These are phyloP conservation scores for Pyrus hybrid DNA, from an alignment of 331 rosid species.

Conservation along the genomic window DNA sequence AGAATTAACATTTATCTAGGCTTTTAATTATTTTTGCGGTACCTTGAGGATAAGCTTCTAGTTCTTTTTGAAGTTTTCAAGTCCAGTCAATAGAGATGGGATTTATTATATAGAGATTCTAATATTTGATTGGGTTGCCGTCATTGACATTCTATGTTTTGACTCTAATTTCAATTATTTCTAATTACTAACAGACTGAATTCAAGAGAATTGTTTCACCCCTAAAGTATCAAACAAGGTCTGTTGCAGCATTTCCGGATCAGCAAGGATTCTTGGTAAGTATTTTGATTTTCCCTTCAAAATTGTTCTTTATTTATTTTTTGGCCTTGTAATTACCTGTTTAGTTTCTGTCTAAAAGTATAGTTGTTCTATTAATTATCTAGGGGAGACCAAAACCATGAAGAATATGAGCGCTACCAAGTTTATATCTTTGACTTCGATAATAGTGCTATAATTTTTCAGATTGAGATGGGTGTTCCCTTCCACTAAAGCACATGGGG, in stretches of 20 bases:
- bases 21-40: not conserved
- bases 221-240: slow-evolving; percentile 89
- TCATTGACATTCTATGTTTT: not conserved
- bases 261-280: slow-evolving; percentile 94
- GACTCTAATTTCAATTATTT: not conserved
- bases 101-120: not conserved
- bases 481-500: not conserved
- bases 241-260: slow-evolving; percentile 94
- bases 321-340: not conserved
- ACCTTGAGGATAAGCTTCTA: not conserved
- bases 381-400: not conserved
- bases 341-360: not conserved
- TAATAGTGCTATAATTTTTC: not conserved
- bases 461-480: not conserved
- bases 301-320: not conserved
- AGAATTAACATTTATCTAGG: not conserved
- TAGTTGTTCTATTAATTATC: not conserved
- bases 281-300: not conserved
- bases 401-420: not conserved
- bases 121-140: not conserved
- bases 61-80: not conserved
- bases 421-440: not conserved
- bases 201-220: slow-evolving; percentile 77
- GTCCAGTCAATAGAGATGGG: not conserved
- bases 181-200: slow-evolving; percentile 44